These are phyloP conservation scores for Plectosphaerella sp. DNA, from an alignment of 2,329 filamentous ascomycete genomes.

Conservation along the genomic window DNA sequence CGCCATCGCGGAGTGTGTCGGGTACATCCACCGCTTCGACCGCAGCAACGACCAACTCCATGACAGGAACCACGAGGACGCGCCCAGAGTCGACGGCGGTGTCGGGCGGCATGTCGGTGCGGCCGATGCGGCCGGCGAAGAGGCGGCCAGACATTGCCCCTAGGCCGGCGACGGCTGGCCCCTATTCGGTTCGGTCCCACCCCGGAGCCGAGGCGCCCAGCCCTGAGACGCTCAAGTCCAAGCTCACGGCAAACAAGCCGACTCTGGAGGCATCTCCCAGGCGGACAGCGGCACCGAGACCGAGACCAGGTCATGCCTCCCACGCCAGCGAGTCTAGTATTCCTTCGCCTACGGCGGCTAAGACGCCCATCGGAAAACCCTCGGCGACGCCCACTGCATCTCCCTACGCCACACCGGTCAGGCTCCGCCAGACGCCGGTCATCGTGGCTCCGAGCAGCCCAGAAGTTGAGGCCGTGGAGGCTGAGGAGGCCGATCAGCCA, in stretches of 20 bases:
- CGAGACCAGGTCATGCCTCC: slow-evolving; percentile 41
- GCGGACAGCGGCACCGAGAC: slow-evolving; percentile 36
- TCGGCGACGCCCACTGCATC: slow-evolving; percentile 23
- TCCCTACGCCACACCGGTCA: slow-evolving; percentile 36
- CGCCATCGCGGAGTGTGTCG: slow-evolving; percentile 27
- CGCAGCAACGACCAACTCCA: slow-evolving; percentile 30
- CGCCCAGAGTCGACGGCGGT: slow-evolving; percentile 36
- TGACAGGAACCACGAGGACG: slow-evolving; percentile 28
- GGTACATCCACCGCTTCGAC: slow-evolving; percentile 29
- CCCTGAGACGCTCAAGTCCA: slow-evolving; percentile 41
- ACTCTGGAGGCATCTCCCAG: slow-evolving; percentile 47
- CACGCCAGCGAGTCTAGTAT: slow-evolving; percentile 48
- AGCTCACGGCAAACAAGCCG: slow-evolving; percentile 44
- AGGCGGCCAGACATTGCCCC: slow-evolving; percentile 53
- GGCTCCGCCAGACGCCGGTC: slow-evolving; percentile 26
- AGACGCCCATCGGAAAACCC: slow-evolving; percentile 8
- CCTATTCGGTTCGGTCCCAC: slow-evolving; percentile 57
- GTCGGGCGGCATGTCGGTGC: slow-evolving; percentile 56
- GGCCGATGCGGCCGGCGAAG: slow-evolving; percentile 57
- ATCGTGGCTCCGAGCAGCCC: slow-evolving; percentile 36
- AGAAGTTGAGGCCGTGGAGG: slow-evolving; percentile 45
- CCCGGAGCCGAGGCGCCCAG: slow-evolving; percentile 37
- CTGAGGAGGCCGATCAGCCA: slow-evolving; percentile 21
- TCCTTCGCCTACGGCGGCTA: slow-evolving; percentile 35
- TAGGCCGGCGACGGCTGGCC: slow-evolving; percentile 60